These are phyloP conservation scores for Beverwykella pulmonaria DNA, from an alignment of 495 filamentous ascomycete genomes.

Conservation along the genomic window DNA sequence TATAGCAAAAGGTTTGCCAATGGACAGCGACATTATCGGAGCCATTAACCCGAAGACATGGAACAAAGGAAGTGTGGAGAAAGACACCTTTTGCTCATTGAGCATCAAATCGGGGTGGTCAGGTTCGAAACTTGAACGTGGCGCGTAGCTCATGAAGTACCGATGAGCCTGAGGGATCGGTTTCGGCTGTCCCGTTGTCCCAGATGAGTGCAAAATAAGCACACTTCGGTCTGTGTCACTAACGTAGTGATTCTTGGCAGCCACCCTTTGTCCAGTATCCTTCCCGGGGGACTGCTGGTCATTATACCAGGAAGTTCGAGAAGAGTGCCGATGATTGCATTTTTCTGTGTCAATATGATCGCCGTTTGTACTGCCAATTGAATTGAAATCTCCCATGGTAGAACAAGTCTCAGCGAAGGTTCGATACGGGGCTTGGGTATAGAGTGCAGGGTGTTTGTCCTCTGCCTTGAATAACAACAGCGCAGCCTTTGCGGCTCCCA, in stretches of 20 bases:
- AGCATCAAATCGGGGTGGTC: conserved; percentile 38
- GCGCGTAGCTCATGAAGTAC: conserved; percentile 48
- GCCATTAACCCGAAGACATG: conserved; percentile 52
- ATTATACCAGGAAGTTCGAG: neutral
- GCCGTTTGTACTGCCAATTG: neutral
- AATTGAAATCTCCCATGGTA: neutral
- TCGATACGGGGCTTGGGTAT: neutral
- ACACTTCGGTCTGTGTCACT: conserved; percentile 40
- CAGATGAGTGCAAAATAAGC: conserved; percentile 54
- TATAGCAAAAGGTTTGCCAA: conserved; percentile 50
- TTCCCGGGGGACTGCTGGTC: neutral
- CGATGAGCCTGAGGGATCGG: conserved; percentile 51
- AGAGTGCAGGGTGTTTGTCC: neutral
- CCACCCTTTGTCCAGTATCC: neutral
- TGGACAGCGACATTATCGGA: conserved; percentile 46
- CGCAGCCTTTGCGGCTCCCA: neutral
- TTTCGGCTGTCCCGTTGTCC: conserved; percentile 56
- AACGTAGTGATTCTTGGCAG: neutral
- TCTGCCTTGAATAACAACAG: neutral
- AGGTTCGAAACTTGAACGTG: conserved; percentile 44
- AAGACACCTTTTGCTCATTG: conserved; percentile 34
- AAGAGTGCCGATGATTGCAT: neutral
- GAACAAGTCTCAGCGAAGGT: neutral
- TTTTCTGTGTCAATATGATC: neutral
- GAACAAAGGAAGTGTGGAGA: conserved; percentile 52